Percentiles rank a stretch among this genome's conserved stretches.
These are phyloP conservation scores for Proliferodiscus dingleyae DNA, from an alignment of 2,329 filamentous ascomycete genomes.

Conservation along the genomic window DNA sequence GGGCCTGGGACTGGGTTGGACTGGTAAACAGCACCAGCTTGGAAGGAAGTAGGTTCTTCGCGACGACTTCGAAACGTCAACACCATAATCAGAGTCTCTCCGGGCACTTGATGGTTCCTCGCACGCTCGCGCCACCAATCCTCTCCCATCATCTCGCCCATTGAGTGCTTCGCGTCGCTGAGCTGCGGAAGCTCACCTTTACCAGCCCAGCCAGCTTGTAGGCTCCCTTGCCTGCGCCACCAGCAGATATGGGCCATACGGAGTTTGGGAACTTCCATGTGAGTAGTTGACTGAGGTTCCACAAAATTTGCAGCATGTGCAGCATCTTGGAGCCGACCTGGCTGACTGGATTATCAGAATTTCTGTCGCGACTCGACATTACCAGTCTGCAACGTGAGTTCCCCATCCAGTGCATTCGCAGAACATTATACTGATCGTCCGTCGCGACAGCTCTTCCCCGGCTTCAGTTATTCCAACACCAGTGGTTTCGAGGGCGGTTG, in stretches of 20 bases:
- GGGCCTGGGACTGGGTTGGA: too few relatives aligned
- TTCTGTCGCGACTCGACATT: conserved; percentile 82
- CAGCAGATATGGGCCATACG: conserved; percentile 24
- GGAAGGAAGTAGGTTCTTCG: too few relatives aligned
- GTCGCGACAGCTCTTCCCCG: conserved; percentile 55
- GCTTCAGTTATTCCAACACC: conserved; percentile 21
- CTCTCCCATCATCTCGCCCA: not conserved
- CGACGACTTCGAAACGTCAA: too few relatives aligned
- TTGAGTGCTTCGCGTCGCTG: not conserved
- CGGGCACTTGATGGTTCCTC: not conserved
- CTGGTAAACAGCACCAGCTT: too few relatives aligned
- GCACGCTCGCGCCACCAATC: too few relatives aligned
- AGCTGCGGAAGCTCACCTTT: not conserved
- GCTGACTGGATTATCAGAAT: conserved; percentile 44
- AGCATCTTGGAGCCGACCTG: not conserved
- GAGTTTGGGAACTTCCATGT: conserved; percentile 57
- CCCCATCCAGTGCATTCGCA: conserved; percentile 5
- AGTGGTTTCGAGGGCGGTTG: conserved; percentile 53
- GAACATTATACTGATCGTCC: conserved; percentile 12
- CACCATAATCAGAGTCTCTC: too few relatives aligned
- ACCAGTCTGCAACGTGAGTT: conserved; percentile 77
- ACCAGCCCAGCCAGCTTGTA: conserved; percentile 1
- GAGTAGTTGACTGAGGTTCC: conserved; percentile 12
- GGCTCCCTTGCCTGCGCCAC: conserved; percentile 5
- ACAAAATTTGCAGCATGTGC: conserved; percentile 8